These are phyloP conservation scores for Cephalotrichum gorgonifer DNA, from an alignment of 2,329 filamentous ascomycete genomes.

Conservation along the genomic window DNA sequence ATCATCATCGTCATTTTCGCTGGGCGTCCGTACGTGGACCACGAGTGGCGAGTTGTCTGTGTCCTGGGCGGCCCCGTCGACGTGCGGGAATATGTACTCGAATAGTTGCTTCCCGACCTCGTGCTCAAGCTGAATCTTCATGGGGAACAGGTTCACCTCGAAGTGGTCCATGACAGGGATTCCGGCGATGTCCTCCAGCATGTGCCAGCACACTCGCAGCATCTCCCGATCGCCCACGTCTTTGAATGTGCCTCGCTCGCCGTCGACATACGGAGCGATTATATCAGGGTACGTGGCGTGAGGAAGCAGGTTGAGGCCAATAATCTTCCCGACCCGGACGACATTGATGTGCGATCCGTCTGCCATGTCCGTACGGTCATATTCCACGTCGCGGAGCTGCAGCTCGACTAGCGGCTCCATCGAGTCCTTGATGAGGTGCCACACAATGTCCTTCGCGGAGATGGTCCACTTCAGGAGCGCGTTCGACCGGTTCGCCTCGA, in stretches of 20 bases:
- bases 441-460: conserved; percentile 89
- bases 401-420: conserved; percentile 86
- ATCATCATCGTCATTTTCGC: conserved; percentile 38
- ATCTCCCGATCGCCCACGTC: conserved; percentile 61
- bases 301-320: conserved; percentile 80
- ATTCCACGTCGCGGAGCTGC: conserved; percentile 81
- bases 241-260: conserved; percentile 36
- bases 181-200: conserved; percentile 94
- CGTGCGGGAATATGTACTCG: conserved; percentile 92
- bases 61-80: conserved; percentile 43
- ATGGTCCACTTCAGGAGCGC: conserved; percentile 87
- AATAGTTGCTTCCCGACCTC: conserved; percentile 90
- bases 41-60: conserved; percentile 50
- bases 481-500: conserved; percentile 34
- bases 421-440: conserved; percentile 85
- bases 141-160: conserved; percentile 83
- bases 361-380: conserved; percentile 91
- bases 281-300: conserved; percentile 94
- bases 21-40: conserved; percentile 33
- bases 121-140: conserved; percentile 87
- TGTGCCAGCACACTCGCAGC: conserved; percentile 92
- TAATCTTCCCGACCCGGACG: conserved; percentile 77
- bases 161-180: conserved; percentile 97
- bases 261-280: conserved; percentile 78
- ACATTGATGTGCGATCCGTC: conserved; percentile 94